phyloP scores from a whole-genome alignment of 495 filamentous ascomycete genomes.

The Aspergillus ostianus region DNA sequence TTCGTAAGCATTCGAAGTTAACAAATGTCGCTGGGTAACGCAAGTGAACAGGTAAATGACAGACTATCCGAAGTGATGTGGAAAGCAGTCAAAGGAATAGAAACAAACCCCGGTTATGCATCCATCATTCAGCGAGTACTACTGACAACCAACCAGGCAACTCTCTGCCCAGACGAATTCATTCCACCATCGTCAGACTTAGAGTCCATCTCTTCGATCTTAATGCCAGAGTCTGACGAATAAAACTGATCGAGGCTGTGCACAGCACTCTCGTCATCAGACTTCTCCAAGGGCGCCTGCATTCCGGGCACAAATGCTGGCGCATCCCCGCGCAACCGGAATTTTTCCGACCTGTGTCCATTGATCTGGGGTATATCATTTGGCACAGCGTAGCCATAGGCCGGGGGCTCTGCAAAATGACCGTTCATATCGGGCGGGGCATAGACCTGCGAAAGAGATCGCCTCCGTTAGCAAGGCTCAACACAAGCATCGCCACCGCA shows the following conservation, averaged over 20 bases:
- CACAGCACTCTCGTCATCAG: conserved; percentile 1
- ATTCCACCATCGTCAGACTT: neutral
- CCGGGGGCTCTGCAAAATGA: neutral
- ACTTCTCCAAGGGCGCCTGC: neutral
- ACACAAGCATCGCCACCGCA: neutral
- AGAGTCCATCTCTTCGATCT: neutral
- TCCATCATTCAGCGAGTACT: neutral
- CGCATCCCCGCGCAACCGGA: conserved; percentile 21
- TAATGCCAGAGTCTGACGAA: neutral
- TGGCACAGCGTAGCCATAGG: neutral
- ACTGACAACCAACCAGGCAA: conserved; percentile 3
- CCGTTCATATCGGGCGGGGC: neutral
- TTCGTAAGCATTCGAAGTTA: no score
- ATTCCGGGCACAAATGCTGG: conserved; percentile 23
- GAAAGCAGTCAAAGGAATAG: neutral
- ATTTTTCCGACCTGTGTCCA: neutral
- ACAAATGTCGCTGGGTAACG: no score
- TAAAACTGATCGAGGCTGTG: neutral
- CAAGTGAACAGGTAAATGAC: neutral
- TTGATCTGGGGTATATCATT: neutral
- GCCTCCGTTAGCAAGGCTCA: neutral
- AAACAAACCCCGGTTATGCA: neutral
- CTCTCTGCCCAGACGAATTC: neutral
- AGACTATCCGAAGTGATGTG: neutral
- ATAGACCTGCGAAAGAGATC: neutral